Evolutionary conservation across 129 eudicot species (phyloP), one percentile per base, ranked within the genome.

Genomic region (Solidago caesia): DNA sequence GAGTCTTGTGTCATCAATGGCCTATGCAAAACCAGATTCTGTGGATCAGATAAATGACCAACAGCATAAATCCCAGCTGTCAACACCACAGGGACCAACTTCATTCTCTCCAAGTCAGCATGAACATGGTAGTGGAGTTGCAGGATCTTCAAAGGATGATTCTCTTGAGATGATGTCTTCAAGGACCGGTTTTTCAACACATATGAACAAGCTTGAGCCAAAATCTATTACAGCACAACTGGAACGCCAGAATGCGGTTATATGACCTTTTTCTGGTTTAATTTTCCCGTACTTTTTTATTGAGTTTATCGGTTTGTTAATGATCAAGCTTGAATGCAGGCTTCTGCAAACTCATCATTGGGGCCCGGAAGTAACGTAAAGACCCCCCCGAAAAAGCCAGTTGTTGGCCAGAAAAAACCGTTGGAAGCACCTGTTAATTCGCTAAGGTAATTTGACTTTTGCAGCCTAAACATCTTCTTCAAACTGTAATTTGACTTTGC

Each of bases 361-460:
- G 89, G 69, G 10, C 44, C 82, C 5, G 88, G 81, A 47, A 82
- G 60, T 72, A 87, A 76, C 81, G 74, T 86, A 48, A 94, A 90
- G 85, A 81, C 89, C 15, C 83, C 86, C 42, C 75, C 84, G 5
- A 86, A 86, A 74, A 93, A 83, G 84, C 77, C 91, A 52, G 29
- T 81, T 25, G 72, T 75, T 79, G 90, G 86, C 48, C 90, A 82
- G 76, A 88, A 92, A 87, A 92, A 86, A 52, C 89, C 95, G 59
- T 81, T 80, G 72, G 96, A 92, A 72, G 75, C 88, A 48, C 86
- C 79, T 76, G 94, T 84, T 69, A 80, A 89, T 68, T 71, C 92
- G 21, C 77, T 87, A 77, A 84, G 96, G 98, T 92, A 77, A 51
- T 42, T 55, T 78, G 70, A 21, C 66, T 84, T 77, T 76, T 65